Conservation (phyloP, 495 filamentous ascomycete genomes). For the Parachaetomium inaequale region DNA sequence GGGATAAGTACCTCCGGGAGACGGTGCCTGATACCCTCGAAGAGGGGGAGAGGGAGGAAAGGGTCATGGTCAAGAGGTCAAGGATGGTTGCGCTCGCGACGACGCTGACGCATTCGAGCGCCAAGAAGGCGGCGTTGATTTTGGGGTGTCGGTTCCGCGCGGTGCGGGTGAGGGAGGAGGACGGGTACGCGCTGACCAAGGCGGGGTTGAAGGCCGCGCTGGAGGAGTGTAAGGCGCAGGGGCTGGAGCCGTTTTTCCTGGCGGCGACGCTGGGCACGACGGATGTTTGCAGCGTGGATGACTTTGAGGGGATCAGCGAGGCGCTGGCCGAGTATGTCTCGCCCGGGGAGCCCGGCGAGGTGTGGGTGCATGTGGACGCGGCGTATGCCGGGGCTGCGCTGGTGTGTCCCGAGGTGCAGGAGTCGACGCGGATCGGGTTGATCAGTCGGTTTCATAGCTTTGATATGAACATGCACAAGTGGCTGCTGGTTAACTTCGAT, state of each 20-base stretch:
- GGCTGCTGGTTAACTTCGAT: slow-evolving; percentile 94
- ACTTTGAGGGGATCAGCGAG: slow-evolving; percentile 65
- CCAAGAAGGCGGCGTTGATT: slow-evolving; percentile 83
- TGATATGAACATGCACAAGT: slow-evolving; percentile 97
- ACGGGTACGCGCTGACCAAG: slow-evolving; percentile 70
- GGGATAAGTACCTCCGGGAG: slow-evolving; percentile 71
- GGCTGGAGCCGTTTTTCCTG: slow-evolving; percentile 80
- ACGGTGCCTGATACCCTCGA: slow-evolving; percentile 50
- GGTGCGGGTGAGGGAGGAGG: slow-evolving; percentile 56
- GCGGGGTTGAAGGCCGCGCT: slow-evolving; percentile 56
- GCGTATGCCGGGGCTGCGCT: slow-evolving; percentile 89
- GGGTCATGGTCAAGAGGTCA: slow-evolving; percentile 60
- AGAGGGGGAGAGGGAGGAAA: slow-evolving; percentile 58
- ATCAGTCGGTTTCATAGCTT: slow-evolving; percentile 77
- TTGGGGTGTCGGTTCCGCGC: slow-evolving; percentile 73
- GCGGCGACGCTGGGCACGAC: slow-evolving; percentile 87
- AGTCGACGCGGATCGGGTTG: slow-evolving; percentile 43
- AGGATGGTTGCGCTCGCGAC: slow-evolving; percentile 79
- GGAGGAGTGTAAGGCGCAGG: slow-evolving; percentile 55
- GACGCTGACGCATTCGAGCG: slow-evolving; percentile 74
- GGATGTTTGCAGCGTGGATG: slow-evolving; percentile 81
- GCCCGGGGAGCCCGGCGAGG: slow-evolving; percentile 29
- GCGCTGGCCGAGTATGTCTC: slow-evolving; percentile 57
- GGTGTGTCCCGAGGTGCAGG: slow-evolving; percentile 72
- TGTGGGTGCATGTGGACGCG: slow-evolving; percentile 95